Evolutionary conservation across 2,329 filamentous ascomycete species (phyloP), one percentile per base, ranked within the genome.

Genomic region (Colletotrichum lindemuthianum): DNA sequence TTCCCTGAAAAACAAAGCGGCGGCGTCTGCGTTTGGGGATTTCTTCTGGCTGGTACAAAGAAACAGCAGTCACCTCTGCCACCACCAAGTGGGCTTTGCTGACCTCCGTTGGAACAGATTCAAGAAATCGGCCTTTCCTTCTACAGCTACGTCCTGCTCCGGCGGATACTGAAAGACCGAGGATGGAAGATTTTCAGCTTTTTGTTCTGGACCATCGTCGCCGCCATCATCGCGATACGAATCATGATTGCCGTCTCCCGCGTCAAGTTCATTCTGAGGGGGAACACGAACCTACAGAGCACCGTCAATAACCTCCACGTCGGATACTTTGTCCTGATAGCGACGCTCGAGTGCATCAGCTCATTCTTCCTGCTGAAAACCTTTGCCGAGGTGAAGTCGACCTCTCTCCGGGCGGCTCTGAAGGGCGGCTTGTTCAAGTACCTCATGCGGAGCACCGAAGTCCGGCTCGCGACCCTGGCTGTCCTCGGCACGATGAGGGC

Each of bases 141-240:
- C 53, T 82, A 81, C 56, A 85, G 84, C 59, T 86, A 84, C 69
- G 76, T 84, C 40, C 84, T 85, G 59, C 76, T 87, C 0, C 80
- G 77, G 13, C 79, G 82, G 34, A 79, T 86, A n/a, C 74, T 87
- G 0, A 79, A 79, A 60, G 79, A 81, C 54, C 69, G 68, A n/a
- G 70, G 70, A 13, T 73, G 74, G 66, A 72, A 77, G 2, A 74
- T 83, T 4, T 87, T 86, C 63, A 78, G 82, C 43, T 72, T 73
- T 4, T 79, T 89, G 5, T 85, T 89, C 68, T 89, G 86, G 67
- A 82, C 81, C 4, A 85, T 89, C 66, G 75, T 89, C 40, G 75
- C 81, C 1, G 75, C 86, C 9, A 84, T 88, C 41, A 71, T 75
- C 2, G 73, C 81, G 0, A 80, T 88, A 43, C 82, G 86, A 49